Evolutionary conservation across 352 stramenopile species (phyloP).

Genomic region (Globisporangium lucens): DNA sequence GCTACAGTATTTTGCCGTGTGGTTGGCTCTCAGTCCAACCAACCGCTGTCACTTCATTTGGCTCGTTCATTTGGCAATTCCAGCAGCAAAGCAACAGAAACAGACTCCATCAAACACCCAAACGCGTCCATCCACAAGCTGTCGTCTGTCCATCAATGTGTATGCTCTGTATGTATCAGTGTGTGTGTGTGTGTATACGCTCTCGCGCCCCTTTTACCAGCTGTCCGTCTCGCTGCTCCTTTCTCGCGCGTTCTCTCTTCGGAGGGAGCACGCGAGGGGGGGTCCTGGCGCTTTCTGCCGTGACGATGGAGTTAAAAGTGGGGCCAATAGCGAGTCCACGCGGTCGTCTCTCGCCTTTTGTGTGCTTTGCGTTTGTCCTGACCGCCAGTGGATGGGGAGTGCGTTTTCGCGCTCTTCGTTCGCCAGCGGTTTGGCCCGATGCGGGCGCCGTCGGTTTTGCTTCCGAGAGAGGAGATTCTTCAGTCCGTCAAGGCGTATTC

Average conservation of each 20-base stretch:
- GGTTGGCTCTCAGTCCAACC: not conserved
- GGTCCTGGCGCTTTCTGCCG: slow-evolving; percentile 21
- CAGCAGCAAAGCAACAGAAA: no score
- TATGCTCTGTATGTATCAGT: not conserved
- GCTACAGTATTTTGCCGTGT: not conserved
- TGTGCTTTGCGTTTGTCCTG: slow-evolving; percentile 24
- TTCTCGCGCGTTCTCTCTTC: slow-evolving; percentile 13
- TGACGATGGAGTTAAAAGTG: slow-evolving; percentile 76
- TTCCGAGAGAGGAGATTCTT: slow-evolving; percentile 25
- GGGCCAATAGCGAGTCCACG: slow-evolving; percentile 46
- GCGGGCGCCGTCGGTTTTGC: slow-evolving; percentile 11
- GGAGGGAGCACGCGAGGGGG: slow-evolving; percentile 7
- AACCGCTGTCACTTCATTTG: not conserved
- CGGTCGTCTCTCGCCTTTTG: slow-evolving; percentile 23
- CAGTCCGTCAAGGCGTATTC: not conserved
- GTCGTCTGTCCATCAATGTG: no score
- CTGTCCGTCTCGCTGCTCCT: slow-evolving; percentile 31
- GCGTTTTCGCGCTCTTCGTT: not conserved
- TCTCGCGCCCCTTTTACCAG: slow-evolving; percentile 61
- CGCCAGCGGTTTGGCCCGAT: not conserved
- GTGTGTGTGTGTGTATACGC: not conserved
- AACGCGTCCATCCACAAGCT: no score
- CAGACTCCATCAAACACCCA: no score
- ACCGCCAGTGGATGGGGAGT: not conserved
- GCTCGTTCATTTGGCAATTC: not conserved